Percentiles rank a stretch among this genome's conserved stretches.
Evolutionary conservation across 345 rosid species (phyloP).

Genomic region (Geranium brycei): DNA sequence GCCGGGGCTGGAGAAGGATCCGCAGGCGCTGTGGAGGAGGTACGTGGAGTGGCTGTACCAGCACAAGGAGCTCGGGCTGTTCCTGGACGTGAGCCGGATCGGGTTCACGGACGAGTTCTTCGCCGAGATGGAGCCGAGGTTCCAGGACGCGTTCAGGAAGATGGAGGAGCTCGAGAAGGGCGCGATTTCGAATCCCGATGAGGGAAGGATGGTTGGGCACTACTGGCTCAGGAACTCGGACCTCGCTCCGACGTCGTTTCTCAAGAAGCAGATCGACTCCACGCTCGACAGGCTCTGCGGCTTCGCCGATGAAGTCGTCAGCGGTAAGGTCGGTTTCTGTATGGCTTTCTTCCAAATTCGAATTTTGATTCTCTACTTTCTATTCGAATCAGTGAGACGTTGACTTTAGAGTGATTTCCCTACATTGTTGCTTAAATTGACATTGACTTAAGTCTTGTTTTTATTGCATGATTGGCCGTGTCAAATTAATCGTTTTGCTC

Average conservation of each 20-base stretch:
- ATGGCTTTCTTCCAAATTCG: neutral
- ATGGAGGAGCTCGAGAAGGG: slow-evolving; percentile 88
- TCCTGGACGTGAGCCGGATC: slow-evolving; percentile 76
- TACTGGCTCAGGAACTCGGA: slow-evolving; percentile 77
- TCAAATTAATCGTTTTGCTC: no score
- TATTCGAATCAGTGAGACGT: neutral
- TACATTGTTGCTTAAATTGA: no score
- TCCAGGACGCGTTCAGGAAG: slow-evolving; percentile 51
- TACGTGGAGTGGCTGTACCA: slow-evolving; percentile 93
- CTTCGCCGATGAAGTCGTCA: slow-evolving; percentile 62
- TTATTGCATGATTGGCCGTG: no score
- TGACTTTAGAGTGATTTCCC: no score
- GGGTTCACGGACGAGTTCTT: slow-evolving; percentile 76
- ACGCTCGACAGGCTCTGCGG: slow-evolving; percentile 55
- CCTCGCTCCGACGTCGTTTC: slow-evolving; percentile 49
- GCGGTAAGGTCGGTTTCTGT: slow-evolving; percentile 56
- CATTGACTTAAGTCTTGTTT: no score
- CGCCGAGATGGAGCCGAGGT: slow-evolving; percentile 66
- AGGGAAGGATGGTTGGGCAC: slow-evolving; percentile 97
- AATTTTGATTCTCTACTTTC: neutral
- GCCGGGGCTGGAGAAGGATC: slow-evolving; percentile 40
- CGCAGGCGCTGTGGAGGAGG: slow-evolving; percentile 53
- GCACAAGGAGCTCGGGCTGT: slow-evolving; percentile 79
- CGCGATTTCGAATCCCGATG: slow-evolving; percentile 91
- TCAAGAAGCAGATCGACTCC: slow-evolving; percentile 53